Base-by-base conservation (phyloP, 331 rosid genomes). In the Telfairia occidentalis region DNA sequence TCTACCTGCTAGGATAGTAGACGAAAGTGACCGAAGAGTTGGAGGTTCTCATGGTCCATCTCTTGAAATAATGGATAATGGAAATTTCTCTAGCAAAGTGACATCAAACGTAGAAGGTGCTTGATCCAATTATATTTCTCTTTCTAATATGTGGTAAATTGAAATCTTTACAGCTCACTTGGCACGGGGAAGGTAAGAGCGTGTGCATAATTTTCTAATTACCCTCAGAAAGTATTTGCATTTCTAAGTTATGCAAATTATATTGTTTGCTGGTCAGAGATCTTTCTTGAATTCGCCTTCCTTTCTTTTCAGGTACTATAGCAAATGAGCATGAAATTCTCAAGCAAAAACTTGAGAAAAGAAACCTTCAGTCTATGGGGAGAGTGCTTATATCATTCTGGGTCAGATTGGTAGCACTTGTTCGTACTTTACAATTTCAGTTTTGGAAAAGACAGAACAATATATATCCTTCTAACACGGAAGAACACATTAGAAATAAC, bases 381-480 rank as follows among this genome's bases (percentile, higher is more conserved):
- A 83, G 86, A 74, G 65, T 58, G 78, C 30, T 87, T 76, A 76
- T 84, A 74, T 85, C 86, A 32, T 80, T 91, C 78, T 54, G 85
- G 71, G 79, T 83, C 80, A 87, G 80, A 85, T 61, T 92, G 9
- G 45, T 84, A 66, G 70, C 85, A 54, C 71, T 85, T 84, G 77
- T 87, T 63, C 83, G 76, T 30, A 46, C 71, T 77, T 50, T 84
- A 53, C 82, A 72, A 46, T 79, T 87, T 77, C 89, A 87, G 77
- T 74, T 80, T 79, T 85, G 92, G 96, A 87, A 85, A 82, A 80
- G 85, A 77, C 86, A 73, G 78, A 87, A 83, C 80, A 81, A 80
- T 69, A 81, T 83, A 82, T 81, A 87, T 83, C 96, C 92, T 54
- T 84, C 92, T 50, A 77, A 66, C 72, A 66, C 79, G 58, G 48